phyloP scores from a whole-genome alignment of 2,329 filamentous ascomycete genomes.

The Rosellinia necatrix region DNA sequence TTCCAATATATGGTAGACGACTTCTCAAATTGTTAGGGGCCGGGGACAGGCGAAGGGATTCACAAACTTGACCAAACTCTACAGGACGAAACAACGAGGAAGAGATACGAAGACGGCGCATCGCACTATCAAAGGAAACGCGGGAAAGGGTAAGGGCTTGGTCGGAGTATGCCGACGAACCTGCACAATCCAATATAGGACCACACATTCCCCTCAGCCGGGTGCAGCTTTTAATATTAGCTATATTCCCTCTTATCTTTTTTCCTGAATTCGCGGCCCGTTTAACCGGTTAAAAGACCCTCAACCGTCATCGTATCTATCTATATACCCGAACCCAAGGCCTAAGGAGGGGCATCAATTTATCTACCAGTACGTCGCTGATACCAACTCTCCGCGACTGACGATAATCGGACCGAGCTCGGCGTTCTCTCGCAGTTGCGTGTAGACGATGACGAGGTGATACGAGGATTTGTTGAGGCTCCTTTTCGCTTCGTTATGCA shows the following conservation, averaged over 20 bases:
- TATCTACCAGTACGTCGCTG: too few species aligned
- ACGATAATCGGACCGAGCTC: not conserved
- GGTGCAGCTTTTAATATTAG: constrained; percentile 12
- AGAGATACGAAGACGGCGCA: too few species aligned
- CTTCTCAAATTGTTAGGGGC: too few species aligned
- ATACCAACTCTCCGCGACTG: not conserved
- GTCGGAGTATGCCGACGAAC: constrained; percentile 5
- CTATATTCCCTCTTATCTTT: not conserved
- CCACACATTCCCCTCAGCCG: not conserved
- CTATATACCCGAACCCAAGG: too few species aligned
- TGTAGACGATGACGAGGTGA: not conserved
- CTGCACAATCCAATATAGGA: constrained; percentile 1
- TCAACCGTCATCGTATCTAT: too few species aligned
- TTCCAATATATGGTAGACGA: too few species aligned
- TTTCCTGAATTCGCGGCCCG: constrained; percentile 3
- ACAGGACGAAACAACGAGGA: not conserved
- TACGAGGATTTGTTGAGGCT: too few species aligned
- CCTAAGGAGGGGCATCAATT: too few species aligned
- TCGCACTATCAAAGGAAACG: too few species aligned
- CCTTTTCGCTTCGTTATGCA: too few species aligned
- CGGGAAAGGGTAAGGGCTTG: not conserved
- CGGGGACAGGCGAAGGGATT: too few species aligned
- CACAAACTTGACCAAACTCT: too few species aligned
- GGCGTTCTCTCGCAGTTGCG: not conserved
- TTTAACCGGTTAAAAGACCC: constrained; percentile 5